Base-by-base conservation (phyloP, 75 land plant species). In the Cupressus sempervirens region DNA sequence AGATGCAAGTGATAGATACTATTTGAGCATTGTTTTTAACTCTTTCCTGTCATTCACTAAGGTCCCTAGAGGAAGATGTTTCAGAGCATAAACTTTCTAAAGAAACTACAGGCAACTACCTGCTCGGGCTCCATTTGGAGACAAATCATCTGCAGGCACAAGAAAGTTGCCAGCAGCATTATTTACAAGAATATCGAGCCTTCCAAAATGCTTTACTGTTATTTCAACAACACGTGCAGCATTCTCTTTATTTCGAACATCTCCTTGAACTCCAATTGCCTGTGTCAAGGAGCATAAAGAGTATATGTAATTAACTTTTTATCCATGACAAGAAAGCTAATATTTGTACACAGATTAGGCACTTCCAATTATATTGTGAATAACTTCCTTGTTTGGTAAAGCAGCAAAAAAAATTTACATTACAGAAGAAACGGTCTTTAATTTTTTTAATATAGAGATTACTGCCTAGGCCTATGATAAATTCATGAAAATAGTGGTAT, bases 131-230 rank as follows among this genome's bases (percentile, higher is more conserved):
- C 94, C 99, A 90, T 98, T 98, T n/a, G 98, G 92, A 46, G 99
- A 95, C 50, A 98, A 91, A 92, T 98, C 97, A 79, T 98, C 99
- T n/a, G 99, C 92, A 13, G 97, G 86, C 0, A 86, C 93, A 83
- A 98, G 96, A 88, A 98, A 98, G 84, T 98, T 98, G 52, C 99
- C 99, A n/a, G 99, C 99, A 34, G 99, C 99, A 80, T 91, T 94
- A 89, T 98, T 98, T 9, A 98, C 97, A 87, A 98, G 99, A 88
- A 98, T 93, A 85, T 98, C 99, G 32, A 98, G 89, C 85, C 86
- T 96, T 11, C 99, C 99, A 89, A 95, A 91, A 83, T 94, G 90
- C 56, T 91, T 88, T 36, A 96, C 87, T 67, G 95, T 95, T 76
- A 84, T 67, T 84, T 96, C 95, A 35, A 98, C 89, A 73, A 94